Conservation (phyloP, 2,329 filamentous ascomycete genomes). For the Fusarium papillatum region DNA sequence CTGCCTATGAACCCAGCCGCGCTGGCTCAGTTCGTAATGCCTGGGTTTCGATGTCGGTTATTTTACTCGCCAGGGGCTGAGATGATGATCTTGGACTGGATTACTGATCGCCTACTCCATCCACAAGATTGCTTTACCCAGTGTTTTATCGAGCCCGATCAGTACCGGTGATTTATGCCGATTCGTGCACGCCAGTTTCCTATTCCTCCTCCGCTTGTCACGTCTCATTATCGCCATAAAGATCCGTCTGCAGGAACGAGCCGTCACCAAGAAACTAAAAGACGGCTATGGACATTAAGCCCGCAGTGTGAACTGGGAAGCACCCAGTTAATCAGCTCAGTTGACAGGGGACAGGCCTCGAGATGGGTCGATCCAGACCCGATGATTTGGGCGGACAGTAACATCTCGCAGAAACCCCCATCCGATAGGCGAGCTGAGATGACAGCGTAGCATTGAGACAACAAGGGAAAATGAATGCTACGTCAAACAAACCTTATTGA, state of each 20-base stretch:
- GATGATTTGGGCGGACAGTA: constrained; percentile 19
- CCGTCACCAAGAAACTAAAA: constrained; percentile 3
- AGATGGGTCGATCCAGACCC: constrained; percentile 26
- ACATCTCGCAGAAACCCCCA: constrained; percentile 16
- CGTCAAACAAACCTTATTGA: neutral
- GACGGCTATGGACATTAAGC: constrained; percentile 10
- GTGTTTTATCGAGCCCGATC: neutral
- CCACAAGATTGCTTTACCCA: neutral
- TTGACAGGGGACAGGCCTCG: constrained; percentile 10
- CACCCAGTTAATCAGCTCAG: constrained; percentile 8
- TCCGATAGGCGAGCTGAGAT: constrained; percentile 20
- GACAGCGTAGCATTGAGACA: constrained; percentile 18
- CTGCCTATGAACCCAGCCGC: neutral
- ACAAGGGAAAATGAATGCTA: neutral
- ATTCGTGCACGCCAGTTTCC: neutral
- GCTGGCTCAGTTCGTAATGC: neutral
- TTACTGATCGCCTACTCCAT: constrained; percentile 1
- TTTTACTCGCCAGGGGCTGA: neutral
- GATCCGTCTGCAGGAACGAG: constrained; percentile 16
- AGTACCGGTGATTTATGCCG: neutral
- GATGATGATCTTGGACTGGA: neutral
- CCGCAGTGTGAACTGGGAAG: constrained; percentile 12
- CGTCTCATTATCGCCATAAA: neutral
- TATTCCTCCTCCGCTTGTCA: neutral
- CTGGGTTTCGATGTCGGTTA: neutral